phyloP scores from a whole-genome alignment of 495 filamentous ascomycete species.

The Chaetomidium leptoderma region DNA sequence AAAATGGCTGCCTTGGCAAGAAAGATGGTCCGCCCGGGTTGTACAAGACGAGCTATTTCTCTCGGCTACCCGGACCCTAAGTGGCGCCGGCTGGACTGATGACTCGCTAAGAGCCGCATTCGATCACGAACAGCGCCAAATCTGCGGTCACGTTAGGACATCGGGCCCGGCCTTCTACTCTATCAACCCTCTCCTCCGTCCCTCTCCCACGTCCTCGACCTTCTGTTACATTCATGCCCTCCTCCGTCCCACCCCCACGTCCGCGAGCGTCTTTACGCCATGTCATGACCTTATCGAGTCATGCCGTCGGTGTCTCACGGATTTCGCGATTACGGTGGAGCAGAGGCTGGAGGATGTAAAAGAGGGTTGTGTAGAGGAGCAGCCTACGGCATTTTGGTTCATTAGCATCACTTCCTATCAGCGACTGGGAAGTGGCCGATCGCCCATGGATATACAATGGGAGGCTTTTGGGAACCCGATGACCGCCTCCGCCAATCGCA shows the following conservation, averaged over 20 bases:
- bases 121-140: neutral
- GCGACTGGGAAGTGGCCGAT: conserved; percentile 7
- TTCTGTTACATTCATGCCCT: neutral
- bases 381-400: neutral
- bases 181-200: neutral
- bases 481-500: neutral
- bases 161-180: neutral
- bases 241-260: neutral
- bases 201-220: neutral
- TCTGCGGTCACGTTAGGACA: conserved; percentile 3
- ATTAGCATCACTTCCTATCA: conserved; percentile 11
- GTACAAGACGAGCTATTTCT: conserved; percentile 21
- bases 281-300: conserved; percentile 5
- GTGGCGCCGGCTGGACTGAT: neutral
- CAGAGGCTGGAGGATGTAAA: neutral
- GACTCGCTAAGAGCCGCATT: neutral
- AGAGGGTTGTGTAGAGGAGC: too few species aligned
- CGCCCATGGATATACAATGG: conserved; percentile 4
- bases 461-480: neutral
- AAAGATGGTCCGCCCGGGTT: conserved; percentile 16
- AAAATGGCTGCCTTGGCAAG: neutral
- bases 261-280: neutral
- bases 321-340: conserved; percentile 10
- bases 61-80: conserved; percentile 15
- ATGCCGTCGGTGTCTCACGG: conserved; percentile 1